Evolutionary conservation across 495 filamentous ascomycete species (phyloP).

Genomic region (Talaromyces liani): DNA sequence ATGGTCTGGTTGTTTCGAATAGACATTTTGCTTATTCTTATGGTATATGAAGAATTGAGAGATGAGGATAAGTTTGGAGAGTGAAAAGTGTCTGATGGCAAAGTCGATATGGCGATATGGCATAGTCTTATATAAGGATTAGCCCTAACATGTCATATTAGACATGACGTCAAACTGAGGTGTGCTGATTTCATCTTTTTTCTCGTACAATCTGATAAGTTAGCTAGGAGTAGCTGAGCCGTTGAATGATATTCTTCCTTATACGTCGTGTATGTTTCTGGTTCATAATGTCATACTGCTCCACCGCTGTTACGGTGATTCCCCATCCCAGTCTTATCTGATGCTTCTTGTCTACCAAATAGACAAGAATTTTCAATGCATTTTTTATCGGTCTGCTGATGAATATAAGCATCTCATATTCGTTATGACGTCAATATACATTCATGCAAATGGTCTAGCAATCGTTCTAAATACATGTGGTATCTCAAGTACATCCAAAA

Average conservation of each 20-base stretch:
- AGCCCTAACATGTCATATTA: neutral
- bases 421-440: neutral
- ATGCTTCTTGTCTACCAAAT: no score
- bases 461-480: neutral
- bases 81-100: neutral
- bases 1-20: neutral
- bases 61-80: no score
- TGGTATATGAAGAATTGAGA: neutral
- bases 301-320: no score
- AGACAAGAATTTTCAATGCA: neutral
- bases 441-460: neutral
- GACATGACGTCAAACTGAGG: constrained; percentile 7
- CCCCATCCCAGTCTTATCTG: no score
- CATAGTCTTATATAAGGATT: neutral
- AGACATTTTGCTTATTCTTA: neutral
- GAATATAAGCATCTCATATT: neutral
- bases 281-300: no score
- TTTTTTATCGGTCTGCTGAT: neutral
- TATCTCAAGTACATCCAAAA: constrained; percentile 1
- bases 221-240: neutral
- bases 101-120: neutral
- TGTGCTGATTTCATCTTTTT: neutral
- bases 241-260: neutral
- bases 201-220: neutral
- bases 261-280: no score